Evolutionary conservation across 2,329 filamentous ascomycete species (phyloP), one percentile per base, ranked within the genome.

Genomic region (Penicillium oxalicum): DNA sequence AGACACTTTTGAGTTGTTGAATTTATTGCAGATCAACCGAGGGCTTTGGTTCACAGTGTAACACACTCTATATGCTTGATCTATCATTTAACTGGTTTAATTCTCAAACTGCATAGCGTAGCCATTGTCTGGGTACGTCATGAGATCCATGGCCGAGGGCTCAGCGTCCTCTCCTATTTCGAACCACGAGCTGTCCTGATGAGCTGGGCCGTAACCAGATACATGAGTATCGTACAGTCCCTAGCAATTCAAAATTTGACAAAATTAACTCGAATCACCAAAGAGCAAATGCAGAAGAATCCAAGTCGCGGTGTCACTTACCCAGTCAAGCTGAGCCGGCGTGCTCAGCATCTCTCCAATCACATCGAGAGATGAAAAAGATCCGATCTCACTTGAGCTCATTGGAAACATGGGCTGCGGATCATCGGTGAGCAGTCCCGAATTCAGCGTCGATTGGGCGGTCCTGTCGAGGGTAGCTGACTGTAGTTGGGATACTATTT

Each of bases 341-440:
- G 60, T 54, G 28, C 61, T 61, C 11, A 69, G 55, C 65, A 69
- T 69, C 12, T 63, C 62, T 32, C 60, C 62, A 44, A 68, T 67
- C 0, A 67, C 55, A 18, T 57, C 62, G 4, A 67, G 44, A 5
- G 56, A 53, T 4, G 44, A 52, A 34, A 52, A 52, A 2, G 49
- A 47, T 2, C 51, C 38, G 5, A 35, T 39, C 9, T 47, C 48
- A 26, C 13, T 26, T 26, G 41, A n/a, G 8, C 44, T 8, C 29
- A 11, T 26, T n/a, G 47, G 39, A 29, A 48, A 45, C n/a, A 42
- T 13, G 8, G 35, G 4, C 9, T 40, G 49, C 39, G 48, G 25
- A 9, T 42, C 38, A 8, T 24, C 37, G 25, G 24, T 11, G 18
- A 18, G 2, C 18, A 13, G 27, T 18, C 40, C 13, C 6, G 34